Percentiles rank a stretch among this genome's conserved stretches.
Conservation (phyloP, 192 early-diverging fungal genomes). For the Glomus cerebriforme region DNA sequence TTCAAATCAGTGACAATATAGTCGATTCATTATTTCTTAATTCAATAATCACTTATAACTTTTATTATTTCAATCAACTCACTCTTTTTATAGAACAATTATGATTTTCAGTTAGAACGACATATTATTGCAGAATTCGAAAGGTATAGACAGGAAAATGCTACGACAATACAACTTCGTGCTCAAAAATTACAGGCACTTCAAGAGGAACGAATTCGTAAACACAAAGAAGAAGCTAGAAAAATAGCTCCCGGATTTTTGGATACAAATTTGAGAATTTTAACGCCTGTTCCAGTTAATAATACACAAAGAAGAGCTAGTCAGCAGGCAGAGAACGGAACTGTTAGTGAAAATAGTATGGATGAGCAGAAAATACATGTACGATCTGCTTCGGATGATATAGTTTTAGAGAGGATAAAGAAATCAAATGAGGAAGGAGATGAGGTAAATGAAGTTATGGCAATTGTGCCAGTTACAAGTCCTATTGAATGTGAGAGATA, state of each 20-base stretch:
- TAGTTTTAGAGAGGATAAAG: not conserved
- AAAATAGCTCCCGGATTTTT: slow-evolving; percentile 69
- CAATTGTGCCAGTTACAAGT: not conserved
- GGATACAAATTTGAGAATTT: slow-evolving; percentile 59
- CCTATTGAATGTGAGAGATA: too few relatives aligned
- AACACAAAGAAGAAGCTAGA: slow-evolving; percentile 56
- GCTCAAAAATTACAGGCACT: slow-evolving; percentile 39
- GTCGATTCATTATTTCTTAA: too few relatives aligned
- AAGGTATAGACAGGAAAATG: slow-evolving; percentile 40
- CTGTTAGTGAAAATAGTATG: not conserved
- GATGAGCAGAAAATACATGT: not conserved
- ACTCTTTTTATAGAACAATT: slow-evolving; percentile 36
- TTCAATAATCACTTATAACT: too few relatives aligned
- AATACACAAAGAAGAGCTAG: slow-evolving; percentile 21
- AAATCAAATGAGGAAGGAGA: slow-evolving; percentile 13
- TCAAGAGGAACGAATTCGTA: slow-evolving; percentile 46
- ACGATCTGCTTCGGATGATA: slow-evolving; percentile 18
- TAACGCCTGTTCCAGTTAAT: slow-evolving; percentile 46
- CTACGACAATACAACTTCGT: slow-evolving; percentile 35
- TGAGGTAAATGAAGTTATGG: not conserved
- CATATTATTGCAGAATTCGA: slow-evolving; percentile 49
- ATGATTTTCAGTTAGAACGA: slow-evolving; percentile 59
- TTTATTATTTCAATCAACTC: too few relatives aligned
- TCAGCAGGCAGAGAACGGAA: not conserved
- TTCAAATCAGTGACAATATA: not conserved